Percentiles rank a stretch among this genome's conserved stretches.
Conservation (phyloP, 2,329 filamentous ascomycete species). For the Arthrobotrys sinensis region DNA sequence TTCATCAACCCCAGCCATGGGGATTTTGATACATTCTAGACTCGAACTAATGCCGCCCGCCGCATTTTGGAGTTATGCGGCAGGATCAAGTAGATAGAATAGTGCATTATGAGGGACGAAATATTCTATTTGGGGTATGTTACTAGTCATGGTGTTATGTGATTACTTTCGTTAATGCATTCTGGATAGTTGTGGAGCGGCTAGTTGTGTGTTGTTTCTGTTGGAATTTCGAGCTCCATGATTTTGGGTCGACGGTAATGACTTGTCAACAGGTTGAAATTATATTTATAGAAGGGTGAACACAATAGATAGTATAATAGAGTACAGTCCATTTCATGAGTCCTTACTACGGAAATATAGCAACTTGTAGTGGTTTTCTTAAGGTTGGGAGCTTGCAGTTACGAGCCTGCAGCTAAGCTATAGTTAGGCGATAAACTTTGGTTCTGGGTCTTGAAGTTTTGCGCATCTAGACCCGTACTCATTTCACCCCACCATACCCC, state of each 20-base stretch:
- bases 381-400: neutral
- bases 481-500: conserved; percentile 24
- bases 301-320: too few relatives aligned
- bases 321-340: too few relatives aligned
- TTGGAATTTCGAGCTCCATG: conserved; percentile 10
- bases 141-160: neutral
- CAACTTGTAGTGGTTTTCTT: neutral
- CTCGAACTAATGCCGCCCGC: neutral
- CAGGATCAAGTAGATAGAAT: neutral
- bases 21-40: neutral
- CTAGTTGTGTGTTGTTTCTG: conserved; percentile 18
- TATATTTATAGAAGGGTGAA: too few relatives aligned
- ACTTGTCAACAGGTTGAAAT: too few relatives aligned
- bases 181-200: neutral
- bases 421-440: neutral
- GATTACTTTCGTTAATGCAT: neutral
- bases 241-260: too few relatives aligned
- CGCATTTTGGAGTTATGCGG: neutral
- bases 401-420: neutral
- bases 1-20: conserved; percentile 3
- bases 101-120: neutral
- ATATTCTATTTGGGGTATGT: conserved; percentile 5
- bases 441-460: neutral
- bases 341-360: too few relatives aligned
- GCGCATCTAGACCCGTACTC: neutral